Percentiles rank a stretch among this genome's conserved stretches.
Evolutionary conservation across 73 alveolate genomes (phyloP).

Genomic region (Effrenium voratum): DNA sequence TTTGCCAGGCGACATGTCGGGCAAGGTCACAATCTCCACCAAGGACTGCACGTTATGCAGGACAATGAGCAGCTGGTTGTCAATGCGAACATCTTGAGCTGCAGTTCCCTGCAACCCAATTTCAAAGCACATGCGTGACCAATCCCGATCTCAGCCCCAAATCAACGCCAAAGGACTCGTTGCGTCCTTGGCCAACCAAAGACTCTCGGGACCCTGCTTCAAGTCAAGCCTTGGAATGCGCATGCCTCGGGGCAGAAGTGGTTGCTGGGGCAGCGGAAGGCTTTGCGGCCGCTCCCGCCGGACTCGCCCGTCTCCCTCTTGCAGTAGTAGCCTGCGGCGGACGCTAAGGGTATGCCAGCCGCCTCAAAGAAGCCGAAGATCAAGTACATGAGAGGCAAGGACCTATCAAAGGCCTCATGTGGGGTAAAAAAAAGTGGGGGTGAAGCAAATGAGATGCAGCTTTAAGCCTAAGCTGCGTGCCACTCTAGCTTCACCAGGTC

Average conservation of each 20-base stretch:
- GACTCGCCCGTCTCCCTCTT: conserved; percentile 91
- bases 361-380: not conserved
- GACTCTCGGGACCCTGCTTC: no score
- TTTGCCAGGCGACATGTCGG: conserved; percentile 41
- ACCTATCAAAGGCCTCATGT: no score
- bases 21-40: conserved; percentile 70
- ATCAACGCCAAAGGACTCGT: no score
- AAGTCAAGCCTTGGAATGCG: no score
- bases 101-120: conserved; percentile 75
- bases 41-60: conserved; percentile 71
- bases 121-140: no score
- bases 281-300: conserved; percentile 58
- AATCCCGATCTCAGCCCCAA: no score
- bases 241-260: conserved; percentile 89
- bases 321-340: conserved; percentile 77
- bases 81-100: conserved; percentile 63
- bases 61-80: conserved; percentile 76
- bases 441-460: no score
- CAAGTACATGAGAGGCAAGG: no score
- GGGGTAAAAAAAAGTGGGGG: no score
- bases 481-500: no score
- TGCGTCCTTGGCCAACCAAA: no score
- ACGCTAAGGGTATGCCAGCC: not conserved
- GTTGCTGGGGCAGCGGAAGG: conserved; percentile 87
- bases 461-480: no score